These are phyloP conservation scores for Sequoia sempervirens DNA, from an alignment of 75 land plant genomes.

Conservation along the genomic window DNA sequence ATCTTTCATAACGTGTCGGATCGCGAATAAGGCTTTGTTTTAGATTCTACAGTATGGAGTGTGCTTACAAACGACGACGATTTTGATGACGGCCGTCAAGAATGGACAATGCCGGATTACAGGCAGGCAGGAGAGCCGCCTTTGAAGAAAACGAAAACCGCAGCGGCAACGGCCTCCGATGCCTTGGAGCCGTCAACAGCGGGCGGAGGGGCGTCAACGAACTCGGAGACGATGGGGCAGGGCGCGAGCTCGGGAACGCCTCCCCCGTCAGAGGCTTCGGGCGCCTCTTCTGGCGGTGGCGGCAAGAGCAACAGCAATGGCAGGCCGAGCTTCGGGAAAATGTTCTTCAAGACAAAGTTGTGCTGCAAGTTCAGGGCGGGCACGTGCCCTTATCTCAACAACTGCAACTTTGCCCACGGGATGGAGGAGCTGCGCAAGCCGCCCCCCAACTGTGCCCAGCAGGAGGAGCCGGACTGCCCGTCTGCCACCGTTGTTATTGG, in stretches of 20 bases:
- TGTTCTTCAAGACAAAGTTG: background rate
- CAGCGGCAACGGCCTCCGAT: background rate
- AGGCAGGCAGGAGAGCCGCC: background rate
- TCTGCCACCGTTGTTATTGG: background rate
- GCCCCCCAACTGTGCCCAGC: conserved; percentile 17
- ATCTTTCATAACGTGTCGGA: too few species aligned
- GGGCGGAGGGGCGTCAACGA: background rate
- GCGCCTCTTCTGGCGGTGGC: background rate
- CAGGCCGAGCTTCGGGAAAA: background rate
- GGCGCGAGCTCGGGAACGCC: background rate
- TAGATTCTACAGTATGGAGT: too few species aligned
- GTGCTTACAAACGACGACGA: background rate
- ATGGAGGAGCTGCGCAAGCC: conserved; percentile 48
- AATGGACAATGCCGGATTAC: background rate
- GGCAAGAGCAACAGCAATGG: background rate
- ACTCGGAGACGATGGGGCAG: background rate
- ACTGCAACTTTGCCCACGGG: conserved; percentile 47
- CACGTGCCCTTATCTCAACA: conserved; percentile 39
- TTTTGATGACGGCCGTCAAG: background rate
- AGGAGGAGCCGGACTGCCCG: background rate
- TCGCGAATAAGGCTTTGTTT: too few species aligned
- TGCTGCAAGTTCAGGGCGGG: conserved; percentile 32
- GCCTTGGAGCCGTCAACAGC: background rate
- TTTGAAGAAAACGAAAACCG: background rate
- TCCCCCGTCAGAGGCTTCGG: background rate